Evolutionary conservation across 1,284 basidiomycete species (phyloP), one percentile per base, ranked within the genome.

Genomic region (Melampsora occidentalis): DNA sequence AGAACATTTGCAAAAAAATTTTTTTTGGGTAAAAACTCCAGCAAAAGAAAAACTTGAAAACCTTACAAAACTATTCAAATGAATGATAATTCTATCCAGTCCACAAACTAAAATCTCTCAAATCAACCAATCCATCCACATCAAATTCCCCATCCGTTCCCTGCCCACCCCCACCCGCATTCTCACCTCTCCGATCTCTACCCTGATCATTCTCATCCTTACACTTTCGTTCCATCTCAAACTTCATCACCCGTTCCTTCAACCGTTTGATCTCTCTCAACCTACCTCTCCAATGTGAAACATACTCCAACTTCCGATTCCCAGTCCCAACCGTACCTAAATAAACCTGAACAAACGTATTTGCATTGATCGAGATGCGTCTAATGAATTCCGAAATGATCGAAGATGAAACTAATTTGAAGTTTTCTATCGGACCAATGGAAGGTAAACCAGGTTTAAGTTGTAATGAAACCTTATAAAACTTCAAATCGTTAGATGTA

Each of bases 401-500:
- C 78, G 89, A 88, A 10, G 91, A 90, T 5, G 92, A 94, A 62
- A 97, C 91, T 78, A 97, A 87, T 85, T 96, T 96, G 86, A 93
- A 95, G 80, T 91, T 89, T 22, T 94, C 94, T 61, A 97, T 86
- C 0, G 94, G 94, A 0, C 90, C 88, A 83, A 97, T 96, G 80
- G 94, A 93, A 9, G 91, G 90, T 89, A 97, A 95, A 31, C 92
- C 91, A 0, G 86, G 85, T 0, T 90, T 91, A 18, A 90, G 87
- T 83, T 97, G 95, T 25, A 97, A 86, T 7, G 88, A 91, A 77
- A 97, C 89, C 81, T 92, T 93, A 87, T 94, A 96, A 83, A 93
- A 97, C 82, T 97, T 92, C 81, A 90, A 89, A 83, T 94, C 92
- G 6, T 42, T 73, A 3, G 72, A 76, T n/a, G 61, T 76, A 12